Base-by-base conservation (phyloP, 2,329 filamentous ascomycete genomes). In the Penicillium sp. region DNA sequence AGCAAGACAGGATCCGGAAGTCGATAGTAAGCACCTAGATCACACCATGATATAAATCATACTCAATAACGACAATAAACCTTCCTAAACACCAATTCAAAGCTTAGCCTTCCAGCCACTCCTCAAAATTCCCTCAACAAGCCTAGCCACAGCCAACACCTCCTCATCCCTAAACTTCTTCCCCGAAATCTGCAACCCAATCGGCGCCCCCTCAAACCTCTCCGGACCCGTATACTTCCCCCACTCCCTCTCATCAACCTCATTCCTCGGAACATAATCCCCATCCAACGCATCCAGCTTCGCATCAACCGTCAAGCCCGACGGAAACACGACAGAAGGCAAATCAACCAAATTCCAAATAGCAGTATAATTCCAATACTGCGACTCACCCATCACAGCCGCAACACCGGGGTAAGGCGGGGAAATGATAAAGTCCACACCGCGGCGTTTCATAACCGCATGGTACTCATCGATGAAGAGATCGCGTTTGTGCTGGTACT, bases 141-240 rank as follows among this genome's bases (percentile, higher is more conserved):
- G 26, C 42, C 55, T 61, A 3, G 62, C 62, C 1, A 63, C 63
- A 14, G 65, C 66, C 32, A 69, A 32, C 0, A 62, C 65, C 58
- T 75, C 78, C 55, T 81, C 78, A 47, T 81, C 78, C 42, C 77
- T 73, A n/a, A 76, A 70, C 39, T 69, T 71, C 3, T 70, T 65
- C 1, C 74, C 74, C 2, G 77, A 64, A 27, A 80, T 63, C 57
- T 81, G 77, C 14, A 81, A 51, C 0, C 71, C 72, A 8, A 81
- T 69, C 0, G 77, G 77, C 6, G 76, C 63, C 0, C 64, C 65
- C 27, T 70, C 63, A 44, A 65, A 69, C n/a, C 56, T 49, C 44
- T 61, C 57, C 1, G 65, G 62, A 5, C 51, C 46, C 5, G 52
- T 42, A 39, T 67, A 68, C 47, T 64, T 65, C 29, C 40, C 48